Percentiles rank a stretch among this genome's conserved stretches.
These are phyloP conservation scores for Quercus lobata DNA, from an alignment of 331 rosid species.

Conservation along the genomic window DNA sequence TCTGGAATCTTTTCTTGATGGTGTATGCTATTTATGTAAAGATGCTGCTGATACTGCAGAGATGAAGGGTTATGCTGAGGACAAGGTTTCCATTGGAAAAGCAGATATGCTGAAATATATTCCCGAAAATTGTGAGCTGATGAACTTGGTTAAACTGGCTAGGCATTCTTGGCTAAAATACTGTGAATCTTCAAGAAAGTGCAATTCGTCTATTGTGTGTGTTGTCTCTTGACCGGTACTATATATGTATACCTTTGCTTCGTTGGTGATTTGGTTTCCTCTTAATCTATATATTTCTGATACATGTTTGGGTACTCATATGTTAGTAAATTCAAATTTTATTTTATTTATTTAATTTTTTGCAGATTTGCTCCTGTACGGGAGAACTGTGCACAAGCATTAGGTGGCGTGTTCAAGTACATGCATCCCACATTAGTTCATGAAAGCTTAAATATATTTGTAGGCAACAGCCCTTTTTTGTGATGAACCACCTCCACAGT, in stretches of 20 bases:
- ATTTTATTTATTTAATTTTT: slow-evolving; percentile 17
- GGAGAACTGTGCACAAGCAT: slow-evolving; percentile 95
- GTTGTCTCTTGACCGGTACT: slow-evolving; percentile 84
- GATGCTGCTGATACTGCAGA: slow-evolving; percentile 29
- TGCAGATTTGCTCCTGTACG: slow-evolving; percentile 97
- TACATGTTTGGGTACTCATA: neutral
- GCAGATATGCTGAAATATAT: slow-evolving; percentile 28
- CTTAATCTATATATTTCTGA: neutral
- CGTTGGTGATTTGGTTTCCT: neutral
- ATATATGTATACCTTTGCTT: neutral
- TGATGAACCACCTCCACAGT: no score
- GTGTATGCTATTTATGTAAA: slow-evolving; percentile 22
- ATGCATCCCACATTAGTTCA: slow-evolving; percentile 32
- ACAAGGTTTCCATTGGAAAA: slow-evolving; percentile 42
- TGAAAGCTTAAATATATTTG: slow-evolving; percentile 75
- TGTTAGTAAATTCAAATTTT: neutral
- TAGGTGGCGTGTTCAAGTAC: slow-evolving; percentile 10
- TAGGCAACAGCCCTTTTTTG: no score
- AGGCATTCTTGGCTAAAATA: slow-evolving; percentile 88
- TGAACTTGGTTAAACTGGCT: slow-evolving; percentile 70
- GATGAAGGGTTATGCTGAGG: slow-evolving; percentile 31
- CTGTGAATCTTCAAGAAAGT: slow-evolving; percentile 85
- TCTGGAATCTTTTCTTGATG: slow-evolving; percentile 34
- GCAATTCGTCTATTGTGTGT: slow-evolving; percentile 83
- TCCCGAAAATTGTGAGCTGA: slow-evolving; percentile 60